These are phyloP conservation scores for Pelargonium citronellum DNA, from an alignment of 441 rosid species.

Conservation along the genomic window DNA sequence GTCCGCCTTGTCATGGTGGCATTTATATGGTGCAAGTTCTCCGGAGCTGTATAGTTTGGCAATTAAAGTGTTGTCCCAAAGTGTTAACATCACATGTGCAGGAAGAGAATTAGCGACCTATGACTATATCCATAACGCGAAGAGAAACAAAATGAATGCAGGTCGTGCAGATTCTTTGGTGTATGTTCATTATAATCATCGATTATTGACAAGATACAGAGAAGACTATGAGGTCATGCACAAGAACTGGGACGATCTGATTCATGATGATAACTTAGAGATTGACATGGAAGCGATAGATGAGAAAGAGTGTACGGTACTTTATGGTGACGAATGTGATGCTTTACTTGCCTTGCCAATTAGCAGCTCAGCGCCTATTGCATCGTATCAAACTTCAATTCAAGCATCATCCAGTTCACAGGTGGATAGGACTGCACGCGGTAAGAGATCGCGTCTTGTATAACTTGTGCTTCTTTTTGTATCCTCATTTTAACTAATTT, in stretches of 20 bases:
- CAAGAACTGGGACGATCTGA: neutral
- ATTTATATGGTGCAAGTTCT: neutral
- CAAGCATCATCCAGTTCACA: too few relatives aligned
- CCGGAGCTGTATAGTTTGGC: constrained; percentile 3
- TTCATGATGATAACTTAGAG: constrained; percentile 2
- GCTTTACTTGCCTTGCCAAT: too few relatives aligned
- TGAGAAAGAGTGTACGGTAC: neutral
- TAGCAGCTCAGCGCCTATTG: too few relatives aligned
- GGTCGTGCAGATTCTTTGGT: neutral
- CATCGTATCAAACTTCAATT: too few relatives aligned
- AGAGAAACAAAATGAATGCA: constrained; percentile 1
- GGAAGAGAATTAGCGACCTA: neutral
- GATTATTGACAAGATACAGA: neutral
- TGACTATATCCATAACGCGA: neutral
- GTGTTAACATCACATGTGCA: neutral
- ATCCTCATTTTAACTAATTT: too few relatives aligned
- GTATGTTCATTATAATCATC: constrained; percentile 1
- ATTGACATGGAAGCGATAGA: neutral
- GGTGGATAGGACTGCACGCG: too few relatives aligned
- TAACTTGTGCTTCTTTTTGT: too few relatives aligned
- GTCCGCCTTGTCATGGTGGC: neutral
- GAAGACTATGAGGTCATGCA: neutral
- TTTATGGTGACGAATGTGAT: too few relatives aligned
- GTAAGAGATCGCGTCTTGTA: too few relatives aligned
- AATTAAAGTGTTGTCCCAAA: constrained; percentile 6